Base-by-base conservation (phyloP, 2,329 filamentous ascomycete species). In the Clarireedia paspali region DNA sequence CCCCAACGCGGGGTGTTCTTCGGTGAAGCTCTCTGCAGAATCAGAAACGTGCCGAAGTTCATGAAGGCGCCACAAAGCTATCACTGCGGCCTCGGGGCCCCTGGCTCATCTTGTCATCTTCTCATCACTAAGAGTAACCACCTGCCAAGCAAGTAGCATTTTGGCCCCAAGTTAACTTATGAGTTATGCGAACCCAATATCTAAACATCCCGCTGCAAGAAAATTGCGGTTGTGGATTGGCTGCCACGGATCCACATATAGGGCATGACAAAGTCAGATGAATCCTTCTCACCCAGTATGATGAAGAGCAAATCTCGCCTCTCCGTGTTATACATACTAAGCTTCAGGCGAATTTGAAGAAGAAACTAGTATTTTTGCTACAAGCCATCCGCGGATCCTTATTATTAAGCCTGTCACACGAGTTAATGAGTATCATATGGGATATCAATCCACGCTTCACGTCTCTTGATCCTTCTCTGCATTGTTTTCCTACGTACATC, bases 201-300 rank as follows among this genome's bases (percentile, higher is more conserved):
- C 30, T 40, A 9, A 47, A 38, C 10, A 6, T 48, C 10, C 51
- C 51, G 10, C 9, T 53, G 24, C 42, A 47, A 34, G 15, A 5
- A 36, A 55, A 20, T 45, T 6, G 14, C 14, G 6, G 15, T 24
- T 42, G 38, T 26, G 44, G 26, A 55, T 44, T 50, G 46, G 38
- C 26, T 50, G 53, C 47, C 38, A 50, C 30, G 12, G 24, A 42
- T 10, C 47, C 20, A 55, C 47, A 55, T 55, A 45, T 55, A 55
- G 53, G 47, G 24, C 26, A 38, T 55, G 53, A 55, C 38, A 55
- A 45, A 50, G 47, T 15, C 20, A 36, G 12, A 50, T 26, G 47
- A 55, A 55, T 55, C 53, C 53, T 55, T 55, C 53, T 45, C 27
- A 27, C 12, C 17, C 17, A 44, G 45, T 27, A 42, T 55, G n/a